These are phyloP conservation scores for Chloromonas sp. DNA, from an alignment of 163 green algal species.

Conservation along the genomic window DNA sequence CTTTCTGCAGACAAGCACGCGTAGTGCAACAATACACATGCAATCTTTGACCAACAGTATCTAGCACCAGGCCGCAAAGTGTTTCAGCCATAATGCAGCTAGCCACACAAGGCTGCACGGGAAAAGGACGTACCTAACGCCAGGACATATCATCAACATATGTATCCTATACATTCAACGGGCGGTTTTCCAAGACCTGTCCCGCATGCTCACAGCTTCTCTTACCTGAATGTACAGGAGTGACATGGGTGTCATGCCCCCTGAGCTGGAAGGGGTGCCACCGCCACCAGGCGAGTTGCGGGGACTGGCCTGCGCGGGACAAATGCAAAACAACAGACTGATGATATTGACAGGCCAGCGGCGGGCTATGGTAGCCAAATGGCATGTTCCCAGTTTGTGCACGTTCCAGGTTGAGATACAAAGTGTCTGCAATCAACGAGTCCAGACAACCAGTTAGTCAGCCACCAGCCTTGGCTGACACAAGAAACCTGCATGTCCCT, in stretches of 20 bases:
- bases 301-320: background rate
- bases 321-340: too few relatives aligned
- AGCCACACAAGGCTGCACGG: background rate
- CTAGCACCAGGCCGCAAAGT: background rate
- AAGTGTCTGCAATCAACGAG: background rate
- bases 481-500: too few relatives aligned
- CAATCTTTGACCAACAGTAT: too few relatives aligned
- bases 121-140: background rate
- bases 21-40: background rate
- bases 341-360: too few relatives aligned
- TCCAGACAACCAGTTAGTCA: too few relatives aligned
- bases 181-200: background rate
- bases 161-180: too few relatives aligned
- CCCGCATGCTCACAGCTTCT: background rate
- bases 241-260: constrained; percentile 12
- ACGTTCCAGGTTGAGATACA: background rate
- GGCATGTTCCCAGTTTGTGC: background rate
- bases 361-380: background rate
- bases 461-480: too few relatives aligned
- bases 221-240: constrained; percentile 20
- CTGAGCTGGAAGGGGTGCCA: background rate
- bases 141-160: background rate
- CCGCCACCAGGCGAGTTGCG: background rate
- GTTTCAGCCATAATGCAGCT: background rate
- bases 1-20: constrained; percentile 13